Evolutionary conservation across 2,329 filamentous ascomycete genomes (phyloP), one percentile per base, ranked within the genome.

Genomic region (Calonectria leucothoes): DNA sequence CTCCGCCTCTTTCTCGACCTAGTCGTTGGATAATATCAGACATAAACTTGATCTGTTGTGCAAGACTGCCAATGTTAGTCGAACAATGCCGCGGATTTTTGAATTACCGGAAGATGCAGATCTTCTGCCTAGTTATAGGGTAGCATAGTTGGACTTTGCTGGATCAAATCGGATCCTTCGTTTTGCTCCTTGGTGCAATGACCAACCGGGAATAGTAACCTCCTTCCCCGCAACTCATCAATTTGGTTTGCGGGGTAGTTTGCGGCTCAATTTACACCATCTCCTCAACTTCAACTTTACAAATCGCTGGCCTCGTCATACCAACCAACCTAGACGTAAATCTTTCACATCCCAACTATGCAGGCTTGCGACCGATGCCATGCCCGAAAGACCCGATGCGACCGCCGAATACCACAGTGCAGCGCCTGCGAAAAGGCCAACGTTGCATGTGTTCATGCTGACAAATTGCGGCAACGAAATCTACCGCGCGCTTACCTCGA

Each of bases 291-390:
- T 23, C 29, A 12, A 33, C 52, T 57, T 35, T 8, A 35, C 10
- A 37, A 37, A 23, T 11, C 11, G n/a, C 52, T 23, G 12, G 12
- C 1, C n/a, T 37, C 37, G 27, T 27, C 14, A 6, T 12, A 15
- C 8, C 20, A 1, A n/a, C 27, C 14, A 11, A 35, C n/a, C 11
- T 25, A 14, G 23, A n/a, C 59, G 45, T 3, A 29, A 20, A 10
- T 7, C 37, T 27, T 27, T 23, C 2, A 7, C 14, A 3, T 4
- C 12, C 14, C 4, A 33, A 42, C 15, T 6, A 72, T 72, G 70
- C 70, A 72, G 25, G 70, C 70, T 39, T 72, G 70, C 37, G 70
- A 72, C 25, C 70, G 70, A 15, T 72, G 70, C 20, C 70, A 72
- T 23, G 66, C 57, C 12, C 70, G 70, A 48, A 72, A 72, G 48